Base-by-base conservation (phyloP, 495 filamentous ascomycete species). In the Aspergillus hancockii region DNA sequence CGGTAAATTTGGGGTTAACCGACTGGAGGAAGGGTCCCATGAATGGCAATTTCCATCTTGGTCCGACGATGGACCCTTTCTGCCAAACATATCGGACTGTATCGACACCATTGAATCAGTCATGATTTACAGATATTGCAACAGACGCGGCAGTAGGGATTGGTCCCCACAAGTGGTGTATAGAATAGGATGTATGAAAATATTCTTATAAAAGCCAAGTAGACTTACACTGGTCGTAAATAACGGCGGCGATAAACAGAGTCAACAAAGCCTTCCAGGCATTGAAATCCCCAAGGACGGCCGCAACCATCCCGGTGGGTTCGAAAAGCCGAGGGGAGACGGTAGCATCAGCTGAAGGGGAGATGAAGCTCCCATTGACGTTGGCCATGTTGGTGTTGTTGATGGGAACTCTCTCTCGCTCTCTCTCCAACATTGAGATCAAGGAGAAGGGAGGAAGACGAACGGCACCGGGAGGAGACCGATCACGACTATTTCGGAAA, bases 21-120 rank as follows among this genome's bases (percentile, higher is more conserved):
- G 93, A 97, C 69, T 96, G 75, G 43, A 98, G 81, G 74, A 98
- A 98, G 9, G 94, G 94, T 19, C 94, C 94, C 76, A 97, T 94
- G 67, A 98, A 97, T 19, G 94, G 94, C 45, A 90, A 80, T 75
- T 98, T 98, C 77, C 81, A 90, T 45, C 83, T 60, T 22, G 92
- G 91, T 28, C 94, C 94, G 45, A 83, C 83, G 68, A 98, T 96
- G 4, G 84, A 80, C 31, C 91, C 92, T 76, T 97, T 98, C 58
- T 90, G 84, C 67, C 80, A 85, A 65, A 95, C 81, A 73, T 98
- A 98, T 65, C 80, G 88, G 74, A 90, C 93, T 97, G 65, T 55
- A 49, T 41, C 30, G n/a, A 55, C 21, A 18, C 21, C 40, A 46
- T 25, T 14, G 16, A 32, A 30, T 47, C 36, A 57, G 38, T 23